Percentiles rank a stretch among this genome's conserved stretches.
phyloP scores from a whole-genome alignment of 2,329 filamentous ascomycete species.

The Exophiala alcalophila region DNA sequence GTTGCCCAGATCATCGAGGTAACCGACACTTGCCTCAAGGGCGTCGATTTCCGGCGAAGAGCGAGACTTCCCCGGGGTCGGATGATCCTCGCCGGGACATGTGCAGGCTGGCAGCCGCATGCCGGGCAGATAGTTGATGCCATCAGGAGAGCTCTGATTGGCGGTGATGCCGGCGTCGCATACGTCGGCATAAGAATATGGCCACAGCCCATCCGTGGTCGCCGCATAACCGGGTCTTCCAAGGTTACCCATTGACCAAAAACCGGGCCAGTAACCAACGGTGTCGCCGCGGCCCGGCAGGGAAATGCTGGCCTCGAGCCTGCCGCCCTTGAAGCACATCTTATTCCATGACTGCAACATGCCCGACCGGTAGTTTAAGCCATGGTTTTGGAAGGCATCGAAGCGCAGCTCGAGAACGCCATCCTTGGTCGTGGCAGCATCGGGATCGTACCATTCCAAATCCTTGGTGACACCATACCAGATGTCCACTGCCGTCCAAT shows the following conservation, averaged over 20 bases:
- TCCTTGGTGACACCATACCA: slow-evolving; percentile 72
- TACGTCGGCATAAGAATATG: slow-evolving; percentile 66
- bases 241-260: slow-evolving; percentile 73
- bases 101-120: slow-evolving; percentile 69
- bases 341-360: slow-evolving; percentile 75
- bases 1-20: slow-evolving; percentile 50
- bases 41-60: slow-evolving; percentile 70
- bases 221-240: slow-evolving; percentile 66
- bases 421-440: slow-evolving; percentile 61
- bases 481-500: slow-evolving; percentile 64
- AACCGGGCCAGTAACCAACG: slow-evolving; percentile 70
- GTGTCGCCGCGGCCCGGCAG: slow-evolving; percentile 65
- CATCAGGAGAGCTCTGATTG: slow-evolving; percentile 67
- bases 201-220: slow-evolving; percentile 71
- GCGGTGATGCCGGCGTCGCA: slow-evolving; percentile 70
- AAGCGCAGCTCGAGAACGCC: slow-evolving; percentile 64
- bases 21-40: slow-evolving; percentile 63
- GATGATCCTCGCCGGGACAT: slow-evolving; percentile 63
- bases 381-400: slow-evolving; percentile 63
- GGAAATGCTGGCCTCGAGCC: slow-evolving; percentile 67
- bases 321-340: slow-evolving; percentile 68
- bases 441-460: slow-evolving; percentile 70
- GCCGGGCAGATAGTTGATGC: slow-evolving; percentile 64
- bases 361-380: slow-evolving; percentile 65
- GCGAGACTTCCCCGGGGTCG: slow-evolving; percentile 61